These are phyloP conservation scores for Lodderomyces pseudojiufengensis DNA, from an alignment of 1,139 yeast genomes.

Conservation along the genomic window DNA sequence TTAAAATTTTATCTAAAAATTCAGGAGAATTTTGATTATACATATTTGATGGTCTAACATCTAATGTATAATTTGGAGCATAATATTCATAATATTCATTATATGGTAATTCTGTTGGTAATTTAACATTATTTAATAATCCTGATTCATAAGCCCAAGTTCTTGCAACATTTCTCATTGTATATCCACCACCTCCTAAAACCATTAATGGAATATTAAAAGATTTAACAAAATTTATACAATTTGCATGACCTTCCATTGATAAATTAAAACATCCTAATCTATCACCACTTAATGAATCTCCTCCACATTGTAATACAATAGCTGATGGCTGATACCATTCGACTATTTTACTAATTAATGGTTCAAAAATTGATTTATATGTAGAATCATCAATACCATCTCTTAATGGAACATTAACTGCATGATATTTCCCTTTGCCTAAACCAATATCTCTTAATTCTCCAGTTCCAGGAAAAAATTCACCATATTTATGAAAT, in stretches of 20 bases:
- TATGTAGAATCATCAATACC: slow-evolving; percentile 91
- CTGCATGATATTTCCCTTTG: slow-evolving; percentile 81
- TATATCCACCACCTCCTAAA: slow-evolving; percentile 97
- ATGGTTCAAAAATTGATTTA: slow-evolving; percentile 83
- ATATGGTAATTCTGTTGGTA: slow-evolving; percentile 86
- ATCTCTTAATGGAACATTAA: slow-evolving; percentile 86
- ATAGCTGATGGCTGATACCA: slow-evolving; percentile 94
- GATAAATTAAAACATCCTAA: slow-evolving; percentile 89
- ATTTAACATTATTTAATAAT: slow-evolving; percentile 68
- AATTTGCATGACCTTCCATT: slow-evolving; percentile 93
- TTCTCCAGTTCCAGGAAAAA: slow-evolving; percentile 95
- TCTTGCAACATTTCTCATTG: slow-evolving; percentile 94
- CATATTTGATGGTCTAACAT: slow-evolving; percentile 95
- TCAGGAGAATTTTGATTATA: slow-evolving; percentile 94
- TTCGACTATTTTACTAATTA: slow-evolving; percentile 75
- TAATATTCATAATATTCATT: slow-evolving; percentile 95
- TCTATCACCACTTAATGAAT: slow-evolving; percentile 86
- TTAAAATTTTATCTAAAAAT: slow-evolving; percentile 78
- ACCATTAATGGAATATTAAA: slow-evolving; percentile 88
- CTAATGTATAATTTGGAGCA: slow-evolving; percentile 92
- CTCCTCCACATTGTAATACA: slow-evolving; percentile 92
- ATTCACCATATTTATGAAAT: slow-evolving; percentile 95
- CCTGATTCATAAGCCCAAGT: slow-evolving; percentile 97
- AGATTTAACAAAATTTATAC: slow-evolving; percentile 83
- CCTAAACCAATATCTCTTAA: slow-evolving; percentile 86